Base-by-base conservation (phyloP, 352 stramenopile genomes). In the Globisporangium heterothallicum region DNA sequence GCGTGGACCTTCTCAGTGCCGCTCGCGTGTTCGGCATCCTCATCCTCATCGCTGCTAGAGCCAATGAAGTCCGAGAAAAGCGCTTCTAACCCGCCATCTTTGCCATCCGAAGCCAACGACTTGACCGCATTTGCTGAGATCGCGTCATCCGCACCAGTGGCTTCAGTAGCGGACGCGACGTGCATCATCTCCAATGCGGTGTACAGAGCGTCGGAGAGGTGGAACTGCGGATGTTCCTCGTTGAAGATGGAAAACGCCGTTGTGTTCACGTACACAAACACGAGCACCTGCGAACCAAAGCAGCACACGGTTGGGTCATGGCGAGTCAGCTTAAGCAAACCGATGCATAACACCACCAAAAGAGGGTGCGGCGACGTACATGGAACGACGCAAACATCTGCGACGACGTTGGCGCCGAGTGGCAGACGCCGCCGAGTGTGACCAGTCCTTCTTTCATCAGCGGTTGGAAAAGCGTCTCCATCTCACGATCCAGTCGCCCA, bases 311-410 rank as follows among this genome's bases (percentile, higher is more conserved):
- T 8, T 16, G 3, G 16, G 2, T 16, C 3, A 36, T 3, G 16
- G 3, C 6, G 12, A 36, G 30, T 36, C 6, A 36, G 6, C 10
- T 34, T 10, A 34, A 34, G 10, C 29, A 34, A 34, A 34, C 10
- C 12, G 2, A 36, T 36, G 30, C 30, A 12, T 36, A 8, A 36
- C 16, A 8, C 16, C n/a, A n/a, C n/a, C n/a, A 30, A 5, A 36
- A 8, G 19, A 25, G 26, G 14, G 14, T 19, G 24, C 26, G 6
- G 35, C 27, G 6, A 55, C 55, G 24, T 58, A 84, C 73, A 36
- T 74, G 46, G 58, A 92, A 92, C 0, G 78, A 81, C 12, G 80
- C 72, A 26, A 92, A 92, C 61, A 87, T 78, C 25, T 79, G 62
- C 24, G 51, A 62, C 2, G 72, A 81, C 24, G 63, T 43, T 1